phyloP scores from a whole-genome alignment of 371 early-diverging fungal genomes.

The Smittium mucronatum region DNA sequence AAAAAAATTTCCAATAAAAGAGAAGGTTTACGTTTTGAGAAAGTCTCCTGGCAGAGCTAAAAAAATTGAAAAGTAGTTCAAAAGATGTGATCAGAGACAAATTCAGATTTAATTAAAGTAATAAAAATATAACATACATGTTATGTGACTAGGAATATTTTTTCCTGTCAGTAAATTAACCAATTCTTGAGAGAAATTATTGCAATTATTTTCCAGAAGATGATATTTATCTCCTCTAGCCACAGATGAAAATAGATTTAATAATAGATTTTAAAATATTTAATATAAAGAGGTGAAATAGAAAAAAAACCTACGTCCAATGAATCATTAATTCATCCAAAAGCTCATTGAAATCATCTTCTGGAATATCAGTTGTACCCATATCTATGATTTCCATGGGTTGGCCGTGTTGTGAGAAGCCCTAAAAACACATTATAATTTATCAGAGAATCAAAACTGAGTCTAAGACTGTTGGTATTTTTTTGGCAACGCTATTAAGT shows the following conservation, averaged over 20 bases:
- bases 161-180: constrained; percentile 69
- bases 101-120: not conserved
- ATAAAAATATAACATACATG: not conserved
- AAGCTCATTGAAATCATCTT: constrained; percentile 62
- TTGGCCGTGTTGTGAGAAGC: constrained; percentile 53
- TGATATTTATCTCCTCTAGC: constrained; percentile 65
- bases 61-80: not conserved
- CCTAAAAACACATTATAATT: constrained; percentile 14
- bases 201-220: constrained; percentile 81
- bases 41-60: constrained; percentile 48
- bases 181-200: constrained; percentile 57
- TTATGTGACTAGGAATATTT: constrained; percentile 52
- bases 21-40: constrained; percentile 41
- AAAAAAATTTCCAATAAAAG: no score
- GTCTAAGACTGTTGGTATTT: no score
- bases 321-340: constrained; percentile 47
- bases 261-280: not conserved
- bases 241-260: not conserved
- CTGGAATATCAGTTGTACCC: constrained; percentile 68
- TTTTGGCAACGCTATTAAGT: not conserved
- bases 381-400: constrained; percentile 60
- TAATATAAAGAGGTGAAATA: not conserved
- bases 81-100: not conserved
- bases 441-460: no score
- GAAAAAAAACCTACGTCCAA: constrained; percentile 31